phyloP scores from a whole-genome alignment of 768 basidiomycete genomes.

The Podaxis mareebaensis region DNA sequence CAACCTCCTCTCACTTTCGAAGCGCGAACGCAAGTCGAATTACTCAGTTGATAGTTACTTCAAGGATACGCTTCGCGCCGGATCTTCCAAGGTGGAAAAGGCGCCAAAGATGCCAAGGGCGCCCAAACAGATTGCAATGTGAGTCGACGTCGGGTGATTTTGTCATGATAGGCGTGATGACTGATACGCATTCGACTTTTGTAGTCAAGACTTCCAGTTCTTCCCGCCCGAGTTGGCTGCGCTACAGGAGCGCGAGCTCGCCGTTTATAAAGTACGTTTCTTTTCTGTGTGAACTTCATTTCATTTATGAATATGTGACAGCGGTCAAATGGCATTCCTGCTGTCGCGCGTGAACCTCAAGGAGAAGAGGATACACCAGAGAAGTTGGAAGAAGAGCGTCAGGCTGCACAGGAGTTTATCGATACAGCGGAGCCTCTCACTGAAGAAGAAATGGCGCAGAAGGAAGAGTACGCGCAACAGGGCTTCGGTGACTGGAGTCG shows the following conservation, averaged over 20 bases:
- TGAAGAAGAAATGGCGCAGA: conserved; percentile 81
- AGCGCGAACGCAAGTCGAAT: conserved; percentile 91
- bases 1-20: conserved; percentile 83
- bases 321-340: conserved; percentile 68
- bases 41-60: conserved; percentile 97
- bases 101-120: conserved; percentile 80
- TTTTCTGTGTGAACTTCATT: not conserved
- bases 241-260: conserved; percentile 85
- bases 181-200: not conserved
- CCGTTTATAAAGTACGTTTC: conserved; percentile 67
- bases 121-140: conserved; percentile 88
- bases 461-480: conserved; percentile 71
- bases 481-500: conserved; percentile 93
- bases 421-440: conserved; percentile 92
- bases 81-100: conserved; percentile 78
- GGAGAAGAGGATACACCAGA: conserved; percentile 81
- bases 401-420: conserved; percentile 81
- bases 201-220: conserved; percentile 95
- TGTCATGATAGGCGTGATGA: conserved; percentile 7
- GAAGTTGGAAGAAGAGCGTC: conserved; percentile 78
- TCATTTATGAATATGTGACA: conserved; percentile 23
- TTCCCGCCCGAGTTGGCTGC: conserved; percentile 79
- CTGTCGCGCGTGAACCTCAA: conserved; percentile 62
- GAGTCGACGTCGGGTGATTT: conserved; percentile 27
- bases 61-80: conserved; percentile 84